These are phyloP conservation scores for Dactylellina drechsleri DNA, from an alignment of 2,329 filamentous ascomycete genomes.

Conservation along the genomic window DNA sequence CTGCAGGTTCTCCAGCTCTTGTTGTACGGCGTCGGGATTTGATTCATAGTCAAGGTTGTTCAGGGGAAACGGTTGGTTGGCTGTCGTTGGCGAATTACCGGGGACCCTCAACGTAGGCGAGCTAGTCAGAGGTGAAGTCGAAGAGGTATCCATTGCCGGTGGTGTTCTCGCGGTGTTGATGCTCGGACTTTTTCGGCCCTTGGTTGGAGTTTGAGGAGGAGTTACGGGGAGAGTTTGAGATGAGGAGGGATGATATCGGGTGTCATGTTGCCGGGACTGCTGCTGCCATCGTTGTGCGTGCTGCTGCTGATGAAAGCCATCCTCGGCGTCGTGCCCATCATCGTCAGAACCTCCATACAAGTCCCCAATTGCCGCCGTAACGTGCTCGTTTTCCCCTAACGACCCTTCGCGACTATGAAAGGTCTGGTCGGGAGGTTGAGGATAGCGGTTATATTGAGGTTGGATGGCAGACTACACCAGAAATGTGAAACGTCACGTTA, in stretches of 20 bases:
- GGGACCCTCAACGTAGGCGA: constrained; percentile 62
- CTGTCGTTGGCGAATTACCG: constrained; percentile 62
- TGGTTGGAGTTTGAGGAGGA: constrained; percentile 55
- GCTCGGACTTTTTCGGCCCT: constrained; percentile 36
- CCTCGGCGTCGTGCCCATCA: constrained; percentile 54
- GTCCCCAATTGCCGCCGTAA: constrained; percentile 91
- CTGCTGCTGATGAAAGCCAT: constrained; percentile 18
- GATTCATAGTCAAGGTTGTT: constrained; percentile 91
- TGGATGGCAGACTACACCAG: constrained; percentile 57
- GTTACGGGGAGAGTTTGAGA: constrained; percentile 47
- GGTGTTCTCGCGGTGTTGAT: constrained; percentile 60
- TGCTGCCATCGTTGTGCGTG: constrained; percentile 33
- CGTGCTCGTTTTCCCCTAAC: constrained; percentile 90
- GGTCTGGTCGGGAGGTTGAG: constrained; percentile 56
- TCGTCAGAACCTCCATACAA: constrained; percentile 74
- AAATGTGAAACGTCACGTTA: constrained; percentile 12
- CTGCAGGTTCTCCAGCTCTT: constrained; percentile 91
- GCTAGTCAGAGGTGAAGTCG: constrained; percentile 68
- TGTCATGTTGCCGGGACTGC: constrained; percentile 14
- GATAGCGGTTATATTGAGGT: constrained; percentile 58
- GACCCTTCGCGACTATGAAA: constrained; percentile 61
- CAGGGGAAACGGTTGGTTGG: constrained; percentile 74
- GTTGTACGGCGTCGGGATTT: constrained; percentile 85
- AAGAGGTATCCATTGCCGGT: constrained; percentile 66
- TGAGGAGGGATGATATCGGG: constrained; percentile 19